These are phyloP conservation scores for Phytomonas sp. DNA, from an alignment of 208 protist species.

Conservation along the genomic window DNA sequence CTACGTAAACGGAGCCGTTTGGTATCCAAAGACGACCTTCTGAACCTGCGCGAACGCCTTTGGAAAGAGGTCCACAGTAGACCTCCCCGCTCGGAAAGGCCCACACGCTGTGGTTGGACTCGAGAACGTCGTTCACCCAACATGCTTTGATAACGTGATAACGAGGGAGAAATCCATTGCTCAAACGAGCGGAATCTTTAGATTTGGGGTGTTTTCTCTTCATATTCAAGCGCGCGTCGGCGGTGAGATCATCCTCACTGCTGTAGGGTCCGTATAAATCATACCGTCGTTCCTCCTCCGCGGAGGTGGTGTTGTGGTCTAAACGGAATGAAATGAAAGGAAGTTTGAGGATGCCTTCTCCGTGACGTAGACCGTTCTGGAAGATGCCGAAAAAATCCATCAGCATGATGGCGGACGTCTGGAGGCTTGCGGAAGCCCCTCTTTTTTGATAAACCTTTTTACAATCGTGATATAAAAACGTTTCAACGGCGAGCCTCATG, in stretches of 20 bases:
- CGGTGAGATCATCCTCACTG: background rate
- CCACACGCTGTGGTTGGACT: conserved; percentile 47
- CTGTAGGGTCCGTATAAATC: background rate
- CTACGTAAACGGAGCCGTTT: conserved; percentile 67
- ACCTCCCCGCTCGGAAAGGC: conserved; percentile 67
- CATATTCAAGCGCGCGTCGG: background rate
- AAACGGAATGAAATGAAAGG: conserved; percentile 15
- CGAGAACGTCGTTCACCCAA: conserved; percentile 56
- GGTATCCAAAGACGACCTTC: conserved; percentile 42
- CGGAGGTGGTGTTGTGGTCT: background rate
- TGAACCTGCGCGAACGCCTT: conserved; percentile 27
- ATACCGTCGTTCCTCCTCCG: background rate
- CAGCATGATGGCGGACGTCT: conserved; percentile 7
- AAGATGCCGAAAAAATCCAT: conserved; percentile 83
- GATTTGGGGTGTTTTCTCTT: background rate
- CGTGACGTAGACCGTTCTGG: conserved; percentile 47
- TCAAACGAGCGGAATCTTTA: background rate
- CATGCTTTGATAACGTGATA: conserved; percentile 50
- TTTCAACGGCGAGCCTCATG: conserved; percentile 33
- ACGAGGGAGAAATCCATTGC: background rate
- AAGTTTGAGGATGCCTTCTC: conserved; percentile 59
- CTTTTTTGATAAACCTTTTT: conserved; percentile 7
- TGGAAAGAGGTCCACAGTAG: conserved; percentile 57
- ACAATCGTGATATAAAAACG: conserved; percentile 23
- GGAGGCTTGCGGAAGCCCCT: background rate